Percentiles rank a stretch among this genome's conserved stretches.
phyloP scores from a whole-genome alignment of 192 early-diverging fungal genomes.

The Paraglomus brasilianum region DNA sequence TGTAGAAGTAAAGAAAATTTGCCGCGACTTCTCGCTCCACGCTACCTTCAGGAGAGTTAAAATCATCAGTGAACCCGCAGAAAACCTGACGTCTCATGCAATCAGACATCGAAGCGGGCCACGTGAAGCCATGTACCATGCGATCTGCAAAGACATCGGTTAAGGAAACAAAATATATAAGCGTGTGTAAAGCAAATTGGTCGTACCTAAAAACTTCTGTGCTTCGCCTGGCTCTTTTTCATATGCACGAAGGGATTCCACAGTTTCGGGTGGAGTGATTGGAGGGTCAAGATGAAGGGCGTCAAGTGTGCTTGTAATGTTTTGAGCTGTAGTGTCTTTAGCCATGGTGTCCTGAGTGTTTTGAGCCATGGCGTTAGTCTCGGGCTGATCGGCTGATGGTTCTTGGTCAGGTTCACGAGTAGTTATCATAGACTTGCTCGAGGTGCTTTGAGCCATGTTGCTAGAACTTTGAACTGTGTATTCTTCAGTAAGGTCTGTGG shows the following conservation, averaged over 20 bases:
- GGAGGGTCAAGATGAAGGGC: conserved; percentile 12
- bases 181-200: background rate
- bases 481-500: too few relatives aligned
- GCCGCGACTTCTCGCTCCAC: background rate
- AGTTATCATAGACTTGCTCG: too few relatives aligned
- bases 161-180: conserved; percentile 5
- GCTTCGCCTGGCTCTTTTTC: background rate
- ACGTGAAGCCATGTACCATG: conserved; percentile 6
- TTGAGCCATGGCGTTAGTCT: too few relatives aligned
- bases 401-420: too few relatives aligned
- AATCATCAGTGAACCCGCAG: background rate
- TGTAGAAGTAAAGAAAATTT: conserved; percentile 4
- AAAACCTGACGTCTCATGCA: background rate
- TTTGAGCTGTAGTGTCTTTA: too few relatives aligned
- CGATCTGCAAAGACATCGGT: conserved; percentile 5
- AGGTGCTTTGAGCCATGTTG: too few relatives aligned
- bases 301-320: background rate
- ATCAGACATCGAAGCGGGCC: background rate
- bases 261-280: background rate
- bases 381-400: too few relatives aligned
- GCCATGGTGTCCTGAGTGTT: too few relatives aligned
- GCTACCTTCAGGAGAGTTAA: background rate
- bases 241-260: conserved; percentile 14
- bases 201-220: conserved; percentile 20
- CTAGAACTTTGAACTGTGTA: too few relatives aligned